Base-by-base conservation (phyloP, 2,329 filamentous ascomycete genomes). In the Sarocladiaceae sp. region DNA sequence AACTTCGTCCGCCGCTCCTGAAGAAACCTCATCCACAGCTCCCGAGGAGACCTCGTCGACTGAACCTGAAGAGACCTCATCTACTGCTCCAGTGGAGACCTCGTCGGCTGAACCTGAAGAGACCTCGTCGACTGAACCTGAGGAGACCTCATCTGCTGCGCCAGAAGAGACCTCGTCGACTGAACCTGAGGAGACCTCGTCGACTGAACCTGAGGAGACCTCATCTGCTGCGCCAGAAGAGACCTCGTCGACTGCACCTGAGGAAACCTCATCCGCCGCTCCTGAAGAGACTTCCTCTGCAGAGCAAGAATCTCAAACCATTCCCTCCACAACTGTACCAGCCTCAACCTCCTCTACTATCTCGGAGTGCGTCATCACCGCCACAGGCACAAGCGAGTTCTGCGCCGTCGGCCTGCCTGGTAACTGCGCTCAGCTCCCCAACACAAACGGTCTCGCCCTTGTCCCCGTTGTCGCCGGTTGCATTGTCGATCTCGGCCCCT, bases 401-500 rank as follows among this genome's bases (percentile, higher is more conserved):
- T 53, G 52, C n/a, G 36, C 25, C 18, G 26, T 26, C 13, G 52
- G 36, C 31, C 54, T 56, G 11, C 54, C 54, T 7, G 46, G 39
- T 12, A 33, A 29, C 35, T 56, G 54, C 17, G 31, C 53, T 4
- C 39, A 49, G 6, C 46, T 56, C 11, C 17, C 33, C 3, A 23
- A 37, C 4, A 52, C 50, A 12, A 53, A 25, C 35, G 53, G 53
- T 3, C 33, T 55, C 18, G 35, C 39, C 10, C 44, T 55, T 2
- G 40, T 51, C 15, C 28, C 46, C 25, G 36, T 53, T 22, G 17
- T 56, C 18, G 50, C 53, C 1, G 26, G 26, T 23, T 56, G 55
- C 33, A 47, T 49, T 10, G 17, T 42, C 15, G 37, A 49, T 12
- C 53, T 56, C 17, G 55, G 55, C 6, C 53, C 55, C 4, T 56